Evolutionary conservation across 1,284 basidiomycete genomes (phyloP), one percentile per base, ranked within the genome.

Genomic region (Gomphus sp.): DNA sequence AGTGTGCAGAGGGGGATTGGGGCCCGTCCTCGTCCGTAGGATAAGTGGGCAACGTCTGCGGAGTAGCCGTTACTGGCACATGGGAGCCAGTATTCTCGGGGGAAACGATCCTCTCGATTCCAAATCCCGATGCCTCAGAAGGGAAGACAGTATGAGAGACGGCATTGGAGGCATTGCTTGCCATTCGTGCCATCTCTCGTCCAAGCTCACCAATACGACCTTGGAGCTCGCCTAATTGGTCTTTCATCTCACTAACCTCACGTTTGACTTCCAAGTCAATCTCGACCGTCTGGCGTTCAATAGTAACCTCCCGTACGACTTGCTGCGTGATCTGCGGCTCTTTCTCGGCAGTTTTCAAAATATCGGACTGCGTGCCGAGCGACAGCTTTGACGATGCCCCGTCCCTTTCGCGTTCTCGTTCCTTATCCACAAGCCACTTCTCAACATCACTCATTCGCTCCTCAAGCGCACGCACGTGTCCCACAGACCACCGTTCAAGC

Each of bases 361-460:
- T 18, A 12, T 45, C 53, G 33, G 43, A n/a, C n/a, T 45, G 14
- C 11, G 34, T 16, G n/a, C 22, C 43, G 16, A 55, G 22, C 16
- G 53, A 55, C 34, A 16, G 22, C 31, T 55, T 55, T 12, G 53
- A 44, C 8, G 57, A 52, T 61, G 60, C 7, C 60, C 65, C 3
- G 64, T 64, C 74, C 25, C 55, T 52, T 39, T 65, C 61, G 10
- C 70, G 64, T 60, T 79, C 77, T 53, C 75, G 80, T 69, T 89
- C 87, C 67, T 84, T 87, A 60, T 89, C 87, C 2, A 90, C 87
- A 12, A 90, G 75, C 85, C 87, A 90, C 45, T 82, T 77, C 67
- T 91, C 88, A 22, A 91, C 89, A 59, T 91, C 89, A 62, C 84
- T 81, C 87, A 91, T 91, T 36, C 88, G 79, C 28, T 91, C 89